Base-by-base conservation (phyloP, 2,329 filamentous ascomycete genomes). In the Clarireedia sp. region DNA sequence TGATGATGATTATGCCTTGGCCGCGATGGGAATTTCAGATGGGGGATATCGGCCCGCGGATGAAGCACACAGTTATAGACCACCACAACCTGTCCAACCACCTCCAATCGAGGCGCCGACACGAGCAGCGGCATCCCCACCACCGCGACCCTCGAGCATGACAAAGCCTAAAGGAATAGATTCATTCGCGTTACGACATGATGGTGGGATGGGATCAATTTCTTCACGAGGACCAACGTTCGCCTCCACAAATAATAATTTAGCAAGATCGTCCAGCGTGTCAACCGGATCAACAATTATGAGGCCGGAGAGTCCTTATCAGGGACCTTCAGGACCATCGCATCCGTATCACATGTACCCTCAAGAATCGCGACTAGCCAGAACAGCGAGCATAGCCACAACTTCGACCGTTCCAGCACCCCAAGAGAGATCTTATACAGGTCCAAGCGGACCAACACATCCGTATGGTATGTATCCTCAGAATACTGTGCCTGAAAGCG, bases 401-500 rank as follows among this genome's bases (percentile, higher is more conserved):
- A 81, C 83, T 14, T 84, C 87, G 7, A 90, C 88, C 5, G 73
- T 80, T 43, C 80, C 78, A 12, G 73, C 80, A 45, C 45, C 45
- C 33, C 79, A 78, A 23, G 81, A 78, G 67, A 78, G 72, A 60
- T 78, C 83, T 3, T 82, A 85, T 62, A 75, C 75, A 10, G 80
- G 82, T 17, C 75, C 80, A 12, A 80, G 76, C 49, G 82, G 82
- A 2, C 90, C 90, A 8, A 82, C 88, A 57, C 90, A 96, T 67
- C 90, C 90, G 0, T 96, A 96, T 68, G 81, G 79, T 41, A 81
- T 95, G 77, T 96, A 96, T 65, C 79, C 88, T 5, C 91, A 96
- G 68, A 90, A 83, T 62, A 89, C 87, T 0, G 78, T 82, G 4
- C 76, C 81, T 64, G 75, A 75, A 56, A 61, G 59, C 56, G 68